Base-by-base conservation (phyloP, 1,139 yeast genomes). In the Taphrina communis region DNA sequence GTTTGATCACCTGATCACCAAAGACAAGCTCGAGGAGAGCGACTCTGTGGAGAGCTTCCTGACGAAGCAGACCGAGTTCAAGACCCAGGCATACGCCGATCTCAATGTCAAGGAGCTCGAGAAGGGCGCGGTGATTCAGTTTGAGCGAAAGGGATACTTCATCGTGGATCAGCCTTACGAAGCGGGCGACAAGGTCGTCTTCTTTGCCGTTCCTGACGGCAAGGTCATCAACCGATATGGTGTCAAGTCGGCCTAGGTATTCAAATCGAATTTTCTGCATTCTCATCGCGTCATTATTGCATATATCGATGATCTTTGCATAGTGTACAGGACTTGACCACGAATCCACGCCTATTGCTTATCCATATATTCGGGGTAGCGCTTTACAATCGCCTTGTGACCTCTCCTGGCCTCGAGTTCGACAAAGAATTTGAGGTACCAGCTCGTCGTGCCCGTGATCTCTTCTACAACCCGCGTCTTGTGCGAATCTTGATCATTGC, bases 131-230 rank as follows among this genome's bases (percentile, higher is more conserved):
- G 84, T 93, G 71, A 88, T 94, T 75, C 98, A 94, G 82, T 91
- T 94, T 74, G 98, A 94, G 82, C 89, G 99, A 84, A 94, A 94
- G 84, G 98, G 98, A 74, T 94, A 91, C 84, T 94, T 82, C 85
- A 87, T 95, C 78, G 84, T 93, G 71, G 98, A 94, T 78, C 78
- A 86, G 74, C 81, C 84, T 50, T 84, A 83, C 74, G 78, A 82
- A 60, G 84, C 83, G 69, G 88, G 76, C 50, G 69, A 72, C 42
- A 86, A 86, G 71, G 89, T 87, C 72, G 88, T 89, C 65, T 89
- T 94, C 83, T 94, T 90, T 81, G 89, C 97, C 73, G 92, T 94
- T 75, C 99, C 98, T 72, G 99, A 94, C 79, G 98, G 99, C 78
- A 94, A 93, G 82, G 82, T 90, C 70, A 94, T 89, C 65, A 87